Conservation (phyloP, 495 filamentous ascomycete species). For the Hypoxylon lienhwacheense region DNA sequence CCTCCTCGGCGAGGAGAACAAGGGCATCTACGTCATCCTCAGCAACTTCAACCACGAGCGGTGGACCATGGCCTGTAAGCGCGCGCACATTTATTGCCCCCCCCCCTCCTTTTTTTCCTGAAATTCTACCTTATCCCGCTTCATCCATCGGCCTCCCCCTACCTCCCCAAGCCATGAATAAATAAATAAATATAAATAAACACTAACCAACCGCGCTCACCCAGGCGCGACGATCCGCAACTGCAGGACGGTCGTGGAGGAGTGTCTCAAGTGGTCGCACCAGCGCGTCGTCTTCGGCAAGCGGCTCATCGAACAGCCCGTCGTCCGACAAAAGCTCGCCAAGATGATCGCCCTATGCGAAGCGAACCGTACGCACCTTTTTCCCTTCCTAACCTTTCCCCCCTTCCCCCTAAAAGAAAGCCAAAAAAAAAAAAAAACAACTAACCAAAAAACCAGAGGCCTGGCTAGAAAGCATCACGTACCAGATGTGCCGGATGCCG, state of each 20-base stretch:
- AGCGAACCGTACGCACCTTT: conserved; percentile 56
- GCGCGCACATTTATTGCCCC: background rate
- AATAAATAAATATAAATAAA: too few relatives aligned
- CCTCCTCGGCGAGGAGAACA: conserved; percentile 80
- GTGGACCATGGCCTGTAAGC: conserved; percentile 63
- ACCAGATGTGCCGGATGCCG: conserved; percentile 86
- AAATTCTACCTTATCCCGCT: background rate
- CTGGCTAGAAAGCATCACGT: conserved; percentile 79
- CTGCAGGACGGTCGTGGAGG: conserved; percentile 72
- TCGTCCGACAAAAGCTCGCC: conserved; percentile 85
- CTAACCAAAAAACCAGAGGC: conserved; percentile 52
- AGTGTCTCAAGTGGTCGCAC: conserved; percentile 87
- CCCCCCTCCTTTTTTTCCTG: background rate
- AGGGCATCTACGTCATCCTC: conserved; percentile 87
- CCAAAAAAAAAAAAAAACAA: too few relatives aligned
- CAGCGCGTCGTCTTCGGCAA: conserved; percentile 86
- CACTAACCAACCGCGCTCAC: conserved; percentile 21
- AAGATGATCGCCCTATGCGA: conserved; percentile 86
- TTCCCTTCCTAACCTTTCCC: background rate
- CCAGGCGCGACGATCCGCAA: conserved; percentile 63
- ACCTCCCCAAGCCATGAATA: too few relatives aligned
- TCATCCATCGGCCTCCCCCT: too few relatives aligned
- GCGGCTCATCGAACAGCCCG: conserved; percentile 78
- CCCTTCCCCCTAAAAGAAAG: too few relatives aligned
- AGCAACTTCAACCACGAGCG: conserved; percentile 85